Percentiles rank a stretch among this genome's conserved stretches.
Conservation (phyloP, 148 eudicot genomes). For the Vaccinium myrtillus region DNA sequence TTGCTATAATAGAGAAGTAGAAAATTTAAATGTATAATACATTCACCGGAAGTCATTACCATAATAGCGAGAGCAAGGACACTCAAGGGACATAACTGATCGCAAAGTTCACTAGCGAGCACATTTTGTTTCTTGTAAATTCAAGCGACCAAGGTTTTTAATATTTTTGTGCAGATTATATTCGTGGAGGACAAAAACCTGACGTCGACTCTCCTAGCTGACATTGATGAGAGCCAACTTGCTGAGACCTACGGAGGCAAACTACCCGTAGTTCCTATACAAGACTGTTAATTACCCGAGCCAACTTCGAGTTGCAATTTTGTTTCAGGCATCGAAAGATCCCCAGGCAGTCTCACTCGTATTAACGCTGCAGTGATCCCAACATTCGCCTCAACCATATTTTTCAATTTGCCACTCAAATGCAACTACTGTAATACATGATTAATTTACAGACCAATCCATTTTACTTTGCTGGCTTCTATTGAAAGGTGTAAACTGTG, state of each 20-base stretch:
- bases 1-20: background rate
- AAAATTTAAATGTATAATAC: background rate
- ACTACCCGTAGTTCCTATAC: slow-evolving; percentile 53
- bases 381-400: background rate
- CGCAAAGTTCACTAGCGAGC: background rate
- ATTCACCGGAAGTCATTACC: too few relatives aligned
- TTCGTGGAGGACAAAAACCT: slow-evolving; percentile 56
- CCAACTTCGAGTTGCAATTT: background rate
- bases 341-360: background rate
- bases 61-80: background rate
- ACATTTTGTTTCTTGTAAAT: background rate
- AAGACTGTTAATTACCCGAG: slow-evolving; percentile 36
- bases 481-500: background rate
- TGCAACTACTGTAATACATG: background rate
- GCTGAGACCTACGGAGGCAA: slow-evolving; percentile 68
- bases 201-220: slow-evolving; percentile 38
- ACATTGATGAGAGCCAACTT: slow-evolving; percentile 61
- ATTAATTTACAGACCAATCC: background rate
- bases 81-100: background rate
- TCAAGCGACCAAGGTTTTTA: background rate
- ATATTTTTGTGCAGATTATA: slow-evolving; percentile 41
- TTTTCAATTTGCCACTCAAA: background rate
- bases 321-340: background rate
- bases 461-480: background rate
- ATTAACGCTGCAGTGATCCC: background rate